These are phyloP conservation scores for Stellera chamaejasme DNA, from an alignment of 345 rosid species.

Conservation along the genomic window DNA sequence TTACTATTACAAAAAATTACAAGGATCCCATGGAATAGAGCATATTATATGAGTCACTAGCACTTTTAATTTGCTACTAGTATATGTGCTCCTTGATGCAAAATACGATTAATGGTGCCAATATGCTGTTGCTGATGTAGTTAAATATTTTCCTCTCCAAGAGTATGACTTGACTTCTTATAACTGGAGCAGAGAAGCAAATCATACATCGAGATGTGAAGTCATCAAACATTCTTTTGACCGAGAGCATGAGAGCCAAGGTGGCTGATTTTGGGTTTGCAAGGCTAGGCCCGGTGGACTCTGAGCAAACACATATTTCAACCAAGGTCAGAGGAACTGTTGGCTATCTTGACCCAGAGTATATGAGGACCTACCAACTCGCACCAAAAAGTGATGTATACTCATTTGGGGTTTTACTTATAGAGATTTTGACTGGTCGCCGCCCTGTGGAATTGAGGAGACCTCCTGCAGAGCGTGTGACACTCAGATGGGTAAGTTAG, in stretches of 20 bases:
- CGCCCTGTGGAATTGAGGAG: slow-evolving; percentile 75
- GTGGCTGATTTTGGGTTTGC: slow-evolving; percentile 98
- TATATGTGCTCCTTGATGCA: too few species aligned
- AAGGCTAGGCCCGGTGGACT: slow-evolving; percentile 55
- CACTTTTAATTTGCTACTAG: too few species aligned
- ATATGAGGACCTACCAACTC: slow-evolving; percentile 91
- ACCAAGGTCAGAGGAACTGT: slow-evolving; percentile 94
- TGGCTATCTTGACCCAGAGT: slow-evolving; percentile 96
- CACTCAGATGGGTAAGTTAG: slow-evolving; percentile 90
- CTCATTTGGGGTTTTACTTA: slow-evolving; percentile 82
- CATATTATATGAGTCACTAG: too few species aligned
- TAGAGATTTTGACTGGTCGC: slow-evolving; percentile 83
- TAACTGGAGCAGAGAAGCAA: slow-evolving; percentile 55
- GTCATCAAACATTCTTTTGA: slow-evolving; percentile 87
- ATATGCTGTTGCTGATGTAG: too few species aligned
- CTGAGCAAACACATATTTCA: slow-evolving; percentile 65
- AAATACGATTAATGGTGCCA: too few species aligned
- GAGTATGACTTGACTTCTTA: neutral
- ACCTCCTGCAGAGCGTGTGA: slow-evolving; percentile 57
- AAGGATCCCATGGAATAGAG: too few species aligned
- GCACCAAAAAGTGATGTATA: slow-evolving; percentile 87
- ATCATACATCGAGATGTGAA: slow-evolving; percentile 94
- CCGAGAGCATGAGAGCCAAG: slow-evolving; percentile 91
- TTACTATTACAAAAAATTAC: too few species aligned
- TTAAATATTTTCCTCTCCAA: too few species aligned